These are phyloP conservation scores for Cucurbita moschata DNA, from an alignment of 306 rosid species.

Conservation along the genomic window DNA sequence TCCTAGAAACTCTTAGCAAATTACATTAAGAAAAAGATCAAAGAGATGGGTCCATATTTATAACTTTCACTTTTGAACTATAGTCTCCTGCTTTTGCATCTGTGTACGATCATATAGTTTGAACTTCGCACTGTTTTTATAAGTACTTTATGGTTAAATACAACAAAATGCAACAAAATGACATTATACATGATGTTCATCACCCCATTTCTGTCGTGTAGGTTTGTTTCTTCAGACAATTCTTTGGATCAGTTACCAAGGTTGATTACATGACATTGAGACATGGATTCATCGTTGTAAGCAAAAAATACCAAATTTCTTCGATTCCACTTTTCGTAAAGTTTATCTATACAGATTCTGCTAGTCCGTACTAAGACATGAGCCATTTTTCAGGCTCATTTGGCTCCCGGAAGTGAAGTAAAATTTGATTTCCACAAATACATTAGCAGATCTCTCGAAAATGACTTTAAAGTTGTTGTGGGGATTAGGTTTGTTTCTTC, in stretches of 20 bases:
- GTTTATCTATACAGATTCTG: neutral
- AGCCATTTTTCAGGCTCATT: conserved; percentile 47
- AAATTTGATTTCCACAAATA: conserved; percentile 64
- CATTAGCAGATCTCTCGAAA: conserved; percentile 64
- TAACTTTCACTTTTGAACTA: neutral
- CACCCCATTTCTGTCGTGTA: conserved; percentile 2
- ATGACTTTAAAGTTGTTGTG: conserved; percentile 73
- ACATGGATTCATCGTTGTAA: conserved; percentile 74
- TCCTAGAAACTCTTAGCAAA: neutral
- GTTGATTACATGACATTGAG: conserved; percentile 63
- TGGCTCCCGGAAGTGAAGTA: conserved; percentile 42
- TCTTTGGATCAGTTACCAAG: conserved; percentile 45
- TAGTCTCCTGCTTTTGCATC: neutral
- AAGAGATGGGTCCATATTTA: neutral
- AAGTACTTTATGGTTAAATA: neutral
- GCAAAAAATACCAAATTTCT: conserved; percentile 1
- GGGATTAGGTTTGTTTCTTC: conserved; percentile 46
- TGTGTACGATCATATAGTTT: neutral
- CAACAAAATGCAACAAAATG: neutral
- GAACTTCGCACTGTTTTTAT: neutral
- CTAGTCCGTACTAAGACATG: neutral
- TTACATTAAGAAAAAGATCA: neutral
- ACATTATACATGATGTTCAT: neutral
- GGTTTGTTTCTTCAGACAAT: conserved; percentile 86
- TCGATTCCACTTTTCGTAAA: neutral